Evolutionary conservation across 225 moss, liverwort and hornwort genomes (phyloP).

Genomic region (Rhytidiadelphus loreus): DNA sequence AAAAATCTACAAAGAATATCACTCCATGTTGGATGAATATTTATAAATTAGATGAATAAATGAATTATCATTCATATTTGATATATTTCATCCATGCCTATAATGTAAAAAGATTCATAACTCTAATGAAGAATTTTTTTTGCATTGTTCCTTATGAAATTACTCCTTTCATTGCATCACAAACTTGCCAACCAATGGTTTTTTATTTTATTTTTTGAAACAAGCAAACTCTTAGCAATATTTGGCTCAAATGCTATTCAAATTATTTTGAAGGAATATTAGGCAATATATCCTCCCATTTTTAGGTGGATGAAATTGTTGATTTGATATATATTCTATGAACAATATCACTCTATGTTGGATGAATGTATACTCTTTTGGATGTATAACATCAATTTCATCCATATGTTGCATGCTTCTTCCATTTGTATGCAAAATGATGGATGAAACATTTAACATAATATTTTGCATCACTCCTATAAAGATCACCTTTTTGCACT

Average conservation of each 20-base stretch:
- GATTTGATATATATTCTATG: background rate
- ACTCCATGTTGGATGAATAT: background rate
- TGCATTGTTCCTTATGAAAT: background rate
- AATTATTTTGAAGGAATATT: background rate
- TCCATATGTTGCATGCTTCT: no score
- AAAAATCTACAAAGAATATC: background rate
- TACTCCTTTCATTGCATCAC: background rate
- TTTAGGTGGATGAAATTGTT: rapidly evolving
- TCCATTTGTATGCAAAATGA: no score
- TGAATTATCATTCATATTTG: background rate
- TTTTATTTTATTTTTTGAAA: background rate
- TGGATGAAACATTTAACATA: background rate
- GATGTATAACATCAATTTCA: background rate
- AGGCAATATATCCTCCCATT: rapidly evolving
- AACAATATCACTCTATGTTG: no score
- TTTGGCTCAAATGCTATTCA: background rate
- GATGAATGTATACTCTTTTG: rapidly evolving
- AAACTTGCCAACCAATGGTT: background rate
- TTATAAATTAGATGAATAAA: background rate
- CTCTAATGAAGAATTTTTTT: background rate
- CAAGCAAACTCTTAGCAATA: no score
- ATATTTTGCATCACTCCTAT: background rate
- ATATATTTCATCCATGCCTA: background rate
- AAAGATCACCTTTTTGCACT: no score
- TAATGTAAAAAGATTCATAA: background rate